phyloP scores from a whole-genome alignment of 2,329 filamentous ascomycete genomes.

The Fusarium proliferatum region DNA sequence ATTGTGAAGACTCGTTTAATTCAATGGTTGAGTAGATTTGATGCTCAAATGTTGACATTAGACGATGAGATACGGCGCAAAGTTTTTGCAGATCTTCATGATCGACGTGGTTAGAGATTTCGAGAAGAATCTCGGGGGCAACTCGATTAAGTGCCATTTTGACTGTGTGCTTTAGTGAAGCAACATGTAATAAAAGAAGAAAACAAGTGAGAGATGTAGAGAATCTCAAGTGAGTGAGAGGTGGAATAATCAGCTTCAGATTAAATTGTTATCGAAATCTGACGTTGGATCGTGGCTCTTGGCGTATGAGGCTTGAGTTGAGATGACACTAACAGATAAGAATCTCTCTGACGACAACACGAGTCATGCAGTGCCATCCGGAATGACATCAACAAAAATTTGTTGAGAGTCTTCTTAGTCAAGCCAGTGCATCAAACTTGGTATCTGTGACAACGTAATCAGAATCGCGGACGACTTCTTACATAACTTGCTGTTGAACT shows the following conservation, averaged over 20 bases:
- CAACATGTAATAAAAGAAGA: neutral
- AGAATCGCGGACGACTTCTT: neutral
- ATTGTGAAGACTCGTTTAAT: neutral
- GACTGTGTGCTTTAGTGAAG: rapidly evolving
- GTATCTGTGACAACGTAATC: neutral
- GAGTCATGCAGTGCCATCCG: neutral
- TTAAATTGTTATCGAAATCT: neutral
- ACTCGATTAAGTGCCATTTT: neutral
- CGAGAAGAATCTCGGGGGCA: neutral
- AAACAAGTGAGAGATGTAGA: neutral
- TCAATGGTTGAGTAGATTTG: neutral
- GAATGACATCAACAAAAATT: neutral
- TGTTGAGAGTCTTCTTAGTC: neutral
- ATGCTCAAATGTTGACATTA: neutral
- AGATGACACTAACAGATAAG: neutral
- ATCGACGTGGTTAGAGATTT: neutral
- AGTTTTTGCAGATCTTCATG: neutral
- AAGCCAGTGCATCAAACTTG: neutral
- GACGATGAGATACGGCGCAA: neutral
- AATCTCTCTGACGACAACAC: neutral
- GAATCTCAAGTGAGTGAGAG: neutral
- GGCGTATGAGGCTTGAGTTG: neutral
- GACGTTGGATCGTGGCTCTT: neutral
- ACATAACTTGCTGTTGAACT: neutral
- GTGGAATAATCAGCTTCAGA: neutral